A percentile compares a stretch with the other conserved stretches of the same genome.
Conservation (phyloP, 305 asterid species). For the Lippia alba region DNA sequence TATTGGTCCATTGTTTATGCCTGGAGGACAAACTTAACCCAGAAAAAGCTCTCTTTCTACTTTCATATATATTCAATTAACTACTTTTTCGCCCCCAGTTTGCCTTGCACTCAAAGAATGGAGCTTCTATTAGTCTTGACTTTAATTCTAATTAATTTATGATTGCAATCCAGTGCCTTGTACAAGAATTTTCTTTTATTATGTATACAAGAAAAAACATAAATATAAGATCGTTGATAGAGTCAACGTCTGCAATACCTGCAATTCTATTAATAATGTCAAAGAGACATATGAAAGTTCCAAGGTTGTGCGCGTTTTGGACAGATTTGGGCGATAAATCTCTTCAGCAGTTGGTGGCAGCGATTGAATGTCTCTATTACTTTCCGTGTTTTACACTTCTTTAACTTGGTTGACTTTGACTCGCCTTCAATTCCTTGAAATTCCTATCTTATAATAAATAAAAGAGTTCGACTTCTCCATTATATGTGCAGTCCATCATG, state of each 20-base stretch:
- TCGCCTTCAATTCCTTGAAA: background rate
- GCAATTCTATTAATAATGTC: constrained; percentile 7
- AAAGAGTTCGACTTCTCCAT: too few species aligned
- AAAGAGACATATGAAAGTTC: background rate
- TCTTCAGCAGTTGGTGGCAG: background rate
- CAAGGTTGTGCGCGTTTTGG: constrained; percentile 9
- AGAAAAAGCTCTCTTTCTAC: too few species aligned
- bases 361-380: constrained; percentile 14
- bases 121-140: background rate
- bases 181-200: background rate
- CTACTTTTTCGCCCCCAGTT: background rate
- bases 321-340: background rate
- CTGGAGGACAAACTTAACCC: too few species aligned
- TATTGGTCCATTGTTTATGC: too few species aligned
- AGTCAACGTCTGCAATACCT: background rate
- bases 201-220: too few species aligned
- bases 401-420: constrained; percentile 26
- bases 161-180: background rate
- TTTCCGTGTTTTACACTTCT: constrained; percentile 5
- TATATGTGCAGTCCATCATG: too few species aligned
- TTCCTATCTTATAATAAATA: background rate
- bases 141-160: constrained; percentile 2
- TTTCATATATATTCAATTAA: too few species aligned
- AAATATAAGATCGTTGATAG: too few species aligned
- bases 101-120: background rate